Evolutionary conservation across 441 rosid species (phyloP), one percentile per base, ranked within the genome.

Genomic region (Croton laevigatus): DNA sequence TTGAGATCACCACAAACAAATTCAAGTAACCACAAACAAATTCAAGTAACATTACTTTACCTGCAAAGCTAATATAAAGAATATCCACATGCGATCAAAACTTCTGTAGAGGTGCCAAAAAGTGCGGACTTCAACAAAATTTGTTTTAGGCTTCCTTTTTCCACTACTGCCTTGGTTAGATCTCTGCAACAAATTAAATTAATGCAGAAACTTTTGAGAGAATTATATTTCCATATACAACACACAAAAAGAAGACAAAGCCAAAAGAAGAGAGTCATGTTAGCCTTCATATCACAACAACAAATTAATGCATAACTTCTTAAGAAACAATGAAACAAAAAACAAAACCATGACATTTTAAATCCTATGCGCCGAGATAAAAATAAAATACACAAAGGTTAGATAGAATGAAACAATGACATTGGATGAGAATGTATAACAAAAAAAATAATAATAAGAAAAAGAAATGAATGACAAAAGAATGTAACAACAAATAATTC

Each of bases 71-170:
- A 96, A 62, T 66, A 87, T 76, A 77, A 93, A 84, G 86, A 96
- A 96, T 79, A 91, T 88, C 99, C 99, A 96, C 98, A 91, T 86
- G 40, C 99, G 86, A 72, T 91, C 97, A 63, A 96, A 96, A 82
- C 96, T 93, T 80, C 99, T 85, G 71, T 82, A 96, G 22, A 96
- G 89, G 79, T 96, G 93, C 89, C 86, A 90, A 84, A 91, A 96
- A n/a, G 99, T 96, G 69, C 97, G 97, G 72, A 89, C 90, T 88
- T 96, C 99, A 74, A 96, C 99, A 90, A 96, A 96, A 82, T 96
- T 93, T 66, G 93, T 88, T 82, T 96, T 96, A 37, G 98, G 93
- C 78, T 89, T 86, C 78, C 84, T 79, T 82, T 86, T 90, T 69
- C 87, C 93, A 54, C 42, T 42, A 54, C 75, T 46, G 22, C 71